Percentiles rank a stretch among this genome's conserved stretches.
These are phyloP conservation scores for Alternaria solani DNA, from an alignment of 2,329 filamentous ascomycete genomes.

Conservation along the genomic window DNA sequence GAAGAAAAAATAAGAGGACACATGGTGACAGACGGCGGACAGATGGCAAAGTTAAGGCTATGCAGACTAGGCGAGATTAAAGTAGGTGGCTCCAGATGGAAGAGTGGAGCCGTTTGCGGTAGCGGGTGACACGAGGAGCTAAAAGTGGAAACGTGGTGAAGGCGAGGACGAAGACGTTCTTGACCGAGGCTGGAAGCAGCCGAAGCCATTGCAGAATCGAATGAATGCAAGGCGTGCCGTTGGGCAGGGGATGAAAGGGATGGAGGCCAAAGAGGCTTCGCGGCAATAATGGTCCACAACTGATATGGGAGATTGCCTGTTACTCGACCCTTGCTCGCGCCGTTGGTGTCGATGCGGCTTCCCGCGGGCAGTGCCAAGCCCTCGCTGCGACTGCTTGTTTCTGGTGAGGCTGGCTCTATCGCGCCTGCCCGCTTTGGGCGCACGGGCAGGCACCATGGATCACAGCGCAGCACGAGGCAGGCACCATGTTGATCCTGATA, in stretches of 20 bases:
- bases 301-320: constrained; percentile 14
- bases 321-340: neutral
- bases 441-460: constrained; percentile 4
- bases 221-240: neutral
- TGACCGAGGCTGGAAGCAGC: neutral
- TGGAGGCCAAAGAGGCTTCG: neutral
- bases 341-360: constrained; percentile 10
- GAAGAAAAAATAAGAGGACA: neutral
- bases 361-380: constrained; percentile 13
- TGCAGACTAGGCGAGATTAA: constrained; percentile 6
- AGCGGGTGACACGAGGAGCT: constrained; percentile 11
- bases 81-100: constrained; percentile 10
- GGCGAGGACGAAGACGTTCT: neutral
- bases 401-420: neutral
- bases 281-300: neutral
- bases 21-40: neutral
- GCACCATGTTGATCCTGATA: neutral
- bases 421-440: constrained; percentile 1
- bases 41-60: neutral
- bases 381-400: constrained; percentile 13
- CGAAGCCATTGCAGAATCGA: neutral
- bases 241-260: constrained; percentile 2
- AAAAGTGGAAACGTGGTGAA: neutral
- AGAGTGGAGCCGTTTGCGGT: constrained; percentile 11
- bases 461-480: constrained; percentile 8